Evolutionary conservation across 164 flowering plant genomes (phyloP).

Genomic region (Kingdonia uniflora): DNA sequence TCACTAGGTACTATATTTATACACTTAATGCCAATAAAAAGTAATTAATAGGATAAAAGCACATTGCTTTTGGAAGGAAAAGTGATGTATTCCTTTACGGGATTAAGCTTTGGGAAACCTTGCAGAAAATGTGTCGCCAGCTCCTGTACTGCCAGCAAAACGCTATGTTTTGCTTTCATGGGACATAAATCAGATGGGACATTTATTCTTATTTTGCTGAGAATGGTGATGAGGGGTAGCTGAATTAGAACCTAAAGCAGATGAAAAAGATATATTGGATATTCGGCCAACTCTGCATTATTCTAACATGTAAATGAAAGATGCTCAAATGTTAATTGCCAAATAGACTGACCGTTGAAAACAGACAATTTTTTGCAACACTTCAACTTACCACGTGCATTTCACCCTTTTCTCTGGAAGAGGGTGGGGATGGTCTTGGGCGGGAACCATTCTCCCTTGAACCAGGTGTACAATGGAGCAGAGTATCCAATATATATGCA

Average conservation of each 20-base stretch:
- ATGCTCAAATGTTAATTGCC: too few relatives aligned
- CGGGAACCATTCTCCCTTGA: slow-evolving; percentile 72
- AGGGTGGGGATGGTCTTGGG: slow-evolving; percentile 89
- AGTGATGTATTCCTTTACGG: slow-evolving; percentile 52
- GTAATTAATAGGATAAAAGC: neutral
- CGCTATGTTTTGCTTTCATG: slow-evolving; percentile 72
- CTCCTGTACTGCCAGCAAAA: slow-evolving; percentile 73
- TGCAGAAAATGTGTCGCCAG: slow-evolving; percentile 65
- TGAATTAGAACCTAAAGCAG: slow-evolving; percentile 80
- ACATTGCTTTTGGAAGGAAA: too few relatives aligned
- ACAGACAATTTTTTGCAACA: slow-evolving; percentile 19
- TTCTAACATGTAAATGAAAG: too few relatives aligned
- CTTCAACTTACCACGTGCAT: slow-evolving; percentile 98
- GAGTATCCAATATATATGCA: slow-evolving; percentile 80
- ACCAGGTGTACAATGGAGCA: slow-evolving; percentile 84
- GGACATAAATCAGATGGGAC: slow-evolving; percentile 91
- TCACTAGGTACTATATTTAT: too few relatives aligned
- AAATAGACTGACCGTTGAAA: slow-evolving; percentile 20
- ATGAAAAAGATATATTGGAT: slow-evolving; percentile 7
- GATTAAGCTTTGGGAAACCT: slow-evolving; percentile 94
- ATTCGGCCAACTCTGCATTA: neutral
- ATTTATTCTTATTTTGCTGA: slow-evolving; percentile 72
- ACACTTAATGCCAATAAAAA: neutral
- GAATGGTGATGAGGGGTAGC: slow-evolving; percentile 66
- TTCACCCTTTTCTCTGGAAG: slow-evolving; percentile 92